Conservation (phyloP, 2,329 filamentous ascomycete species). For the Fonsecaea pedrosoi region DNA sequence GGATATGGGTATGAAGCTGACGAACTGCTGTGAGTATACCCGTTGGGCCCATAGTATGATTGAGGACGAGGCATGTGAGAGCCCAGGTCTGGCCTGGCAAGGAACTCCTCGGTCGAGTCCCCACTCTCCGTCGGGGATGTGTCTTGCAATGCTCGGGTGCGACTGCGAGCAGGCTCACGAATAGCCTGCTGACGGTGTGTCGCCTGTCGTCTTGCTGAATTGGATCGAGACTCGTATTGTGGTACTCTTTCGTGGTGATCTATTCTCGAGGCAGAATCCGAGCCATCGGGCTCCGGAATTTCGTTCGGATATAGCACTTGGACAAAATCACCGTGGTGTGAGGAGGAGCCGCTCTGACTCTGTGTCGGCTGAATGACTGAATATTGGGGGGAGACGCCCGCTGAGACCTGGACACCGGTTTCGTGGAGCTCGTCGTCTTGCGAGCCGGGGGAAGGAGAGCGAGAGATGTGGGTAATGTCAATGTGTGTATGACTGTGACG, state of each 20-base stretch:
- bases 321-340: slow-evolving; percentile 39
- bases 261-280: slow-evolving; percentile 50
- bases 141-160: slow-evolving; percentile 32
- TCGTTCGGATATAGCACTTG: slow-evolving; percentile 51
- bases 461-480: slow-evolving; percentile 47
- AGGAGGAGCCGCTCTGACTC: slow-evolving; percentile 40
- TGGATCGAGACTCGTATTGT: slow-evolving; percentile 38
- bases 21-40: slow-evolving; percentile 51
- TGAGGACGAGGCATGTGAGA: slow-evolving; percentile 39
- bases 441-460: slow-evolving; percentile 48
- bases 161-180: slow-evolving; percentile 51
- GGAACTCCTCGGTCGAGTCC: slow-evolving; percentile 70
- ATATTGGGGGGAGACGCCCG: slow-evolving; percentile 39
- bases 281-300: slow-evolving; percentile 48
- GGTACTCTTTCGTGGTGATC: slow-evolving; percentile 29
- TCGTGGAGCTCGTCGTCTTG: slow-evolving; percentile 56
- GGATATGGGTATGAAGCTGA: slow-evolving; percentile 49
- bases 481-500: slow-evolving; percentile 55
- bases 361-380: slow-evolving; percentile 34
- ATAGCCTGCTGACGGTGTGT: slow-evolving; percentile 49
- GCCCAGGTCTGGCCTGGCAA: slow-evolving; percentile 37
- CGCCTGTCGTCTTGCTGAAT: slow-evolving; percentile 49
- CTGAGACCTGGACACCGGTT: slow-evolving; percentile 51
- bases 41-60: slow-evolving; percentile 40
- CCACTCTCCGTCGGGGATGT: slow-evolving; percentile 60